phyloP scores from a whole-genome alignment of 176 grass and related monocot genomes.

The Typha latifolia region DNA sequence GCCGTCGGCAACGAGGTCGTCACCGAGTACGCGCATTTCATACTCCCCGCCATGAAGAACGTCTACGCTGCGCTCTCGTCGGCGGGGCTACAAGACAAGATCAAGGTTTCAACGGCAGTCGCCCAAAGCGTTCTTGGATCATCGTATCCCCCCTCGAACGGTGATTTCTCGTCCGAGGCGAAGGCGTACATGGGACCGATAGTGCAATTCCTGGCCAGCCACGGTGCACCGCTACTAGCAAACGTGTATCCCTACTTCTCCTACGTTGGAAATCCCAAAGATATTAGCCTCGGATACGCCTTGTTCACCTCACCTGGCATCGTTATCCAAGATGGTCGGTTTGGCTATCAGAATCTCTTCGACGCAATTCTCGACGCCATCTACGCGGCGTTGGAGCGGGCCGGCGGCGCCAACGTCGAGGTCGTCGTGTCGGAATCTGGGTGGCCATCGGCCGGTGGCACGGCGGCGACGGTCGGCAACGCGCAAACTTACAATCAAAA shows the following conservation, averaged over 20 bases:
- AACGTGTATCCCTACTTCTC: constrained; percentile 62
- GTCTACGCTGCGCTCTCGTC: constrained; percentile 42
- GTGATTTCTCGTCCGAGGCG: constrained; percentile 40
- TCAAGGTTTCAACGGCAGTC: constrained; percentile 61
- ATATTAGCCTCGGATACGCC: constrained; percentile 44
- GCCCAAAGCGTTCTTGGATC: constrained; percentile 39
- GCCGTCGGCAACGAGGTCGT: constrained; percentile 78
- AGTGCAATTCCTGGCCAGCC: constrained; percentile 39
- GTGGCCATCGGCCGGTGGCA: constrained; percentile 50
- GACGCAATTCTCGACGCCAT: constrained; percentile 54
- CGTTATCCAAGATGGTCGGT: constrained; percentile 43
- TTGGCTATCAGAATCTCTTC: constrained; percentile 65
- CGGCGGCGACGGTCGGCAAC: constrained; percentile 18
- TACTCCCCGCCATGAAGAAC: constrained; percentile 68
- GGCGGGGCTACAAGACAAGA: constrained; percentile 21
- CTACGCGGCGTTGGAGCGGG: constrained; percentile 37
- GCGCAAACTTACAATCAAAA: constrained; percentile 63
- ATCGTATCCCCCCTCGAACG: constrained; percentile 60
- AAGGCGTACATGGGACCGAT: constrained; percentile 31
- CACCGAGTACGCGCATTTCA: constrained; percentile 28
- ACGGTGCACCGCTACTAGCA: constrained; percentile 40
- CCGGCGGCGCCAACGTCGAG: constrained; percentile 23
- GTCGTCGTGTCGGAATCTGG: constrained; percentile 60
- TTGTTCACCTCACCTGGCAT: constrained; percentile 32
- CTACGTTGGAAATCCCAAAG: constrained; percentile 16